Percentiles rank a stretch among this genome's conserved stretches.
These are phyloP conservation scores for Phanerochaete sordida DNA, from an alignment of 768 basidiomycete genomes.

Conservation along the genomic window DNA sequence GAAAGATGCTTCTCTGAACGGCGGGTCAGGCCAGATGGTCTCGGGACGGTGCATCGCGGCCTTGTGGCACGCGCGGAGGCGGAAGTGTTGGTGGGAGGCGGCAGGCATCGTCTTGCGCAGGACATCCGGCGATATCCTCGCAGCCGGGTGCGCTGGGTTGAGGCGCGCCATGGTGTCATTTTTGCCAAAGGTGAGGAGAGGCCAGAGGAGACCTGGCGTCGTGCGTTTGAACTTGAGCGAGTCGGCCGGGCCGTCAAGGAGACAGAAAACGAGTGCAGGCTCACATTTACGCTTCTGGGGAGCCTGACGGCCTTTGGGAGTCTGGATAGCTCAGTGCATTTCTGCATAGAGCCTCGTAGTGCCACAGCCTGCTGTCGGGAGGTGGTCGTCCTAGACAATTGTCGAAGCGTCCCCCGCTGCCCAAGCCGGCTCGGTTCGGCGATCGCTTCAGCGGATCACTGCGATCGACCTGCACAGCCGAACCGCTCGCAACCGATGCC, in stretches of 20 bases:
- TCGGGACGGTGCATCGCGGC: constrained; percentile 26
- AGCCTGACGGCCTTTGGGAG: background rate
- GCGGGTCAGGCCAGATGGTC: constrained; percentile 21
- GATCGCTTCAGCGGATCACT: background rate
- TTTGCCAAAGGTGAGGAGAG: background rate
- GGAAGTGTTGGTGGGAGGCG: constrained; percentile 12
- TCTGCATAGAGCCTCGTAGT: background rate
- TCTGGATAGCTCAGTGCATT: constrained; percentile 1
- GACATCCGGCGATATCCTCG: background rate
- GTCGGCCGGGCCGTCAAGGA: background rate
- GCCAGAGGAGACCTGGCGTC: constrained; percentile 32
- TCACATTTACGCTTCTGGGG: constrained; percentile 34
- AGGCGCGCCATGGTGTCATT: constrained; percentile 3
- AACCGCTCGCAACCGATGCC: too few species aligned
- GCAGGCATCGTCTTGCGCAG: constrained; percentile 4
- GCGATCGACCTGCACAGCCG: too few species aligned
- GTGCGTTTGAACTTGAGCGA: constrained; percentile 36
- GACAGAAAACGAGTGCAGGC: constrained; percentile 4
- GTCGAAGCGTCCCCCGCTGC: background rate
- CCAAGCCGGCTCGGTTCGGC: background rate
- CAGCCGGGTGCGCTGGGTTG: constrained; percentile 20
- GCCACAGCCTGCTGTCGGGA: background rate
- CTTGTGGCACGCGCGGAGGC: constrained; percentile 30
- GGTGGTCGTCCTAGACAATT: background rate
- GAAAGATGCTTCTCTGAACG: constrained; percentile 11